Evolutionary conservation across 345 rosid genomes (phyloP).

Genomic region (Corymbia maculata): DNA sequence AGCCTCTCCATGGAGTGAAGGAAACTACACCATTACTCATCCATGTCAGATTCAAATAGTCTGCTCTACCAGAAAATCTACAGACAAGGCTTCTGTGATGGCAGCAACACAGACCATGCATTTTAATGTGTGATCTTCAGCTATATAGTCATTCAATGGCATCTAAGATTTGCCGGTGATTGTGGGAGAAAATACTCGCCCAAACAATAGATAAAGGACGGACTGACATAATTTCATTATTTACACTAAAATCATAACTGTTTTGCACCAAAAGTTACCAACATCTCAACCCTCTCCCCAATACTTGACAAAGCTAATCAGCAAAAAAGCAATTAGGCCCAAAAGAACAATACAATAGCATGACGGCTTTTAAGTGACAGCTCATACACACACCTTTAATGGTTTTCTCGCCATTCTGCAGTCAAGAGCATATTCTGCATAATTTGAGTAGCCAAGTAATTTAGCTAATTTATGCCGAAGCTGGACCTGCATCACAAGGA

Average conservation of each 20-base stretch:
- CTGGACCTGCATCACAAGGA: slow-evolving; percentile 44
- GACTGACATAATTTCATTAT: background rate
- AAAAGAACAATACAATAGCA: background rate
- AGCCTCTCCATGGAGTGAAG: background rate
- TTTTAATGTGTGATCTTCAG: background rate
- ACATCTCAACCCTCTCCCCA: background rate
- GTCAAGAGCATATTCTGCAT: slow-evolving; percentile 77
- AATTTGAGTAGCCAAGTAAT: slow-evolving; percentile 76
- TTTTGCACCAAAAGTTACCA: background rate
- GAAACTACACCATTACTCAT: background rate
- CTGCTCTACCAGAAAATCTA: background rate
- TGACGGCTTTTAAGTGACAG: background rate
- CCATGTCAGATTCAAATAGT: background rate
- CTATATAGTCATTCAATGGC: background rate
- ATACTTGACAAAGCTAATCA: background rate
- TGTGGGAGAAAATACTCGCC: background rate
- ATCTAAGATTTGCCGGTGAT: background rate
- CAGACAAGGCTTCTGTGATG: background rate
- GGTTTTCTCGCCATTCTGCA: slow-evolving; percentile 79
- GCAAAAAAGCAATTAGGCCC: background rate
- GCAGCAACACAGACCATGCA: background rate
- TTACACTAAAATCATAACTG: background rate
- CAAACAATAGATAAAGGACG: background rate
- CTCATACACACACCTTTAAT: slow-evolving; percentile 40
- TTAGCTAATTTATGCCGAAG: slow-evolving; percentile 82